Base-by-base conservation (phyloP, 2,329 filamentous ascomycete species). In the Ophiobolus disseminans region DNA sequence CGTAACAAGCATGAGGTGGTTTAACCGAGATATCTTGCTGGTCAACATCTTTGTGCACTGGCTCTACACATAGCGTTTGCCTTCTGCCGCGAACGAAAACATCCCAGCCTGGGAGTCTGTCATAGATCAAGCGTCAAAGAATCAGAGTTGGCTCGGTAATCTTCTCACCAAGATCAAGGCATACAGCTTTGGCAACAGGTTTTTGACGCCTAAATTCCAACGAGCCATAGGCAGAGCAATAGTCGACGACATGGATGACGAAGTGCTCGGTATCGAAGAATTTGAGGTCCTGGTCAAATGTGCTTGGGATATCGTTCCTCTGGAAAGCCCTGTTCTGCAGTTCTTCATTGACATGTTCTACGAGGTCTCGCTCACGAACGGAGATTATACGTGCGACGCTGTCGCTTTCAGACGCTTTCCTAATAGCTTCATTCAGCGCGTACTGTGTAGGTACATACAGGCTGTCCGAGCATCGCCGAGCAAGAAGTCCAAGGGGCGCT, bases 51-150 rank as follows among this genome's bases (percentile, higher is more conserved):
- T 26, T 26, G 23, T 26, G 13, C 21, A 39, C 21, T 26, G 36
- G 36, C 3, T 26, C 4, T 39, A 39, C 36, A 39, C 20, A n/a
- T 30, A 46, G 14, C 23, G 26, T 14, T 10, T 55, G 7, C 44
- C 50, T 7, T 6, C 23, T 11, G 23, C 11, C 11, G 23, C 6
- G 11, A 11, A 26, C 11, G 23, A 26, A 26, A 11, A 26, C 11
- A 26, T 6, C 23, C 23, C 23, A 11, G 11, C 23, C 11, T 26
- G 23, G 23, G 6, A 6, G 11, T 6, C 6, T 26, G 11, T 26
- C 6, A 26, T 26, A 7, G 23, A 11, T 11, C 7, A 7, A 11
- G 23, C 6, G 6, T 11, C 23, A 6, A 11, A 26, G 7, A 11
- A 26, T 7, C 23, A 26, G 6, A 11, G 23, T 26, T 6, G 6